Evolutionary conservation across 2,329 filamentous ascomycete species (phyloP).

Genomic region (Sarocladium strictum): DNA sequence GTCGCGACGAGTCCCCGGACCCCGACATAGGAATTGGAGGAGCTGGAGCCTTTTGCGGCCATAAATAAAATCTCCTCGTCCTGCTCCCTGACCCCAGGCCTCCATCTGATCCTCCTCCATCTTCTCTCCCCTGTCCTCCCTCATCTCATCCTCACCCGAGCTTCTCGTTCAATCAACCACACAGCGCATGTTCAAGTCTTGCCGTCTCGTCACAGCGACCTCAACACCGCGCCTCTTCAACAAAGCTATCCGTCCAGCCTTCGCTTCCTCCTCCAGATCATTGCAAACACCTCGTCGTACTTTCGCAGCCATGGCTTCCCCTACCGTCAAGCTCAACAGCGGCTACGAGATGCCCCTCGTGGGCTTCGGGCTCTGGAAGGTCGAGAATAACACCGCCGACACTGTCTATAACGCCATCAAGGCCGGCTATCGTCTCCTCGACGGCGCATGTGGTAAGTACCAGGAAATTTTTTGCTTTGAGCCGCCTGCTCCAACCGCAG

Average conservation of each 20-base stretch:
- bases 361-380: constrained; percentile 80
- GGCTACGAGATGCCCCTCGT: constrained; percentile 68
- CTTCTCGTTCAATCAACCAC: neutral
- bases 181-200: neutral
- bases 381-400: constrained; percentile 67
- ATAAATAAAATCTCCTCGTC: constrained; percentile 1
- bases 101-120: neutral
- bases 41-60: neutral
- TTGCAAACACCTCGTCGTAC: neutral
- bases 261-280: neutral
- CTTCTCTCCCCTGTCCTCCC: neutral
- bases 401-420: constrained; percentile 72
- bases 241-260: neutral
- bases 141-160: neutral
- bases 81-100: neutral
- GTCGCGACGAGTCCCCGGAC: no score
- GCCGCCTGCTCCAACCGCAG: neutral
- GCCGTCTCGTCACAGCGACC: constrained; percentile 1
- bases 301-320: constrained; percentile 28
- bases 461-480: neutral
- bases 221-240: neutral
- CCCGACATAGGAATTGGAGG: neutral
- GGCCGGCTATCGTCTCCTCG: constrained; percentile 54
- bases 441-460: constrained; percentile 53
- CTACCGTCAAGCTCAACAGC: constrained; percentile 56